Base-by-base conservation (phyloP, 179 eudicot species). In the Heliamphora pulchella region DNA sequence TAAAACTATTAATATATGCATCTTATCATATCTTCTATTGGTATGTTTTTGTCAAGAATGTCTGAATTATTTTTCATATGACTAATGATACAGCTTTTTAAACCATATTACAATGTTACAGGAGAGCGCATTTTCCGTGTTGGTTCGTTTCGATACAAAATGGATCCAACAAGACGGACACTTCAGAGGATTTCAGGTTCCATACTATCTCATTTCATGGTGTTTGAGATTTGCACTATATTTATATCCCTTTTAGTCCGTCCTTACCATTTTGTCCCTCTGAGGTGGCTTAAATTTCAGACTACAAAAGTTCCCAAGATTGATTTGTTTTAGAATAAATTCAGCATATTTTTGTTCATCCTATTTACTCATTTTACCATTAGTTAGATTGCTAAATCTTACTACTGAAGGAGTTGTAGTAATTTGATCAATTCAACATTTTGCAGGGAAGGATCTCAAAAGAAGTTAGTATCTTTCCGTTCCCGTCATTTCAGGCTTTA, bases 91-190 rank as follows among this genome's bases (percentile, higher is more conserved):
- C 79, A 1, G 20, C n/a, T 44, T 70, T 86, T 48, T 66, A 71
- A 61, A 80, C 75, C 46, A 61, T 66, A 71, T 71, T 68, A 54
- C 81, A 64, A 58, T 75, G 54, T 68, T 72, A 83, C 95, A 95
- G 98, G 97, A 58, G 91, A 91, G 79, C 88, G 96, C 72, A 86
- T 95, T 88, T 92, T 88, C 84, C 92, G 95, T 79, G 87, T 92
- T 86, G 94, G 97, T 76, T 77, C 85, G 18, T 87, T 83, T 72
- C 86, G 95, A 70, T 95, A 94, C 82, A 91, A 87, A 86, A 95
- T 95, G 98, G 98, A 93, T 80, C 82, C 91, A 67, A 87, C 97
- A 43, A 85, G 93, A 83, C 87, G 91, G 81, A 90, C 95, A 47
- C 91, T 95, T 78, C 94, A 87, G 67, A 87, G 95, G 74, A 89